These are phyloP conservation scores for Capsicum pubescens DNA, from an alignment of 257 asterid species.

Conservation along the genomic window DNA sequence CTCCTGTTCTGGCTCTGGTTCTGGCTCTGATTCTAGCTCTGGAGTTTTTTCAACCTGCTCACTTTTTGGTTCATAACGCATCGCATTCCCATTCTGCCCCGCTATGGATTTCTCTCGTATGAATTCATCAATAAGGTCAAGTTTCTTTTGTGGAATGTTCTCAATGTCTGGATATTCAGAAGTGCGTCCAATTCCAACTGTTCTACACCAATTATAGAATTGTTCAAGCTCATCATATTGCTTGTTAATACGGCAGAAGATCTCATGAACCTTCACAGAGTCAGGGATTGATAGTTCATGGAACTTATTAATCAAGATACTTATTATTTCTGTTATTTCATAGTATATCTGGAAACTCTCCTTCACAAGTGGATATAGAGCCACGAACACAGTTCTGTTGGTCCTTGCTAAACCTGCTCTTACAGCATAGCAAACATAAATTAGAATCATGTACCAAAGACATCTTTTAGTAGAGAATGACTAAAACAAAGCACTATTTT, in stretches of 20 bases:
- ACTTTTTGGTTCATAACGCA: constrained; percentile 37
- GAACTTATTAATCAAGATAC: constrained; percentile 70
- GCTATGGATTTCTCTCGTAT: constrained; percentile 59
- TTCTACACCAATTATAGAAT: constrained; percentile 75
- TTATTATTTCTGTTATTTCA: constrained; percentile 70
- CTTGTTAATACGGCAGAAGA: constrained; percentile 72
- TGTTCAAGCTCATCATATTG: constrained; percentile 78
- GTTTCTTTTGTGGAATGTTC: constrained; percentile 69
- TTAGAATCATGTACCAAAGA: constrained; percentile 6
- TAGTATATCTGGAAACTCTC: constrained; percentile 78
- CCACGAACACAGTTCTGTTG: constrained; percentile 67
- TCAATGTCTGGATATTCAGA: constrained; percentile 88
- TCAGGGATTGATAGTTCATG: constrained; percentile 72
- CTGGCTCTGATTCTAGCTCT: neutral
- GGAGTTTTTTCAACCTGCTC: constrained; percentile 20
- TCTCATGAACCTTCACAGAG: constrained; percentile 69
- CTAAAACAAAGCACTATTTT: neutral
- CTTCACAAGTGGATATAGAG: constrained; percentile 73
- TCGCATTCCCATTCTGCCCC: constrained; percentile 35
- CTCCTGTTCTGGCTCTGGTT: constrained; percentile 54
- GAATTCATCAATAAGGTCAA: constrained; percentile 83
- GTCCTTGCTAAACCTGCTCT: constrained; percentile 67
- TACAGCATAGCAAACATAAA: neutral
- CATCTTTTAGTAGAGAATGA: neutral
- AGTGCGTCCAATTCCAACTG: constrained; percentile 65